These are phyloP conservation scores for Macrolepiota dolichaula DNA, from an alignment of 768 basidiomycete species.

Conservation along the genomic window DNA sequence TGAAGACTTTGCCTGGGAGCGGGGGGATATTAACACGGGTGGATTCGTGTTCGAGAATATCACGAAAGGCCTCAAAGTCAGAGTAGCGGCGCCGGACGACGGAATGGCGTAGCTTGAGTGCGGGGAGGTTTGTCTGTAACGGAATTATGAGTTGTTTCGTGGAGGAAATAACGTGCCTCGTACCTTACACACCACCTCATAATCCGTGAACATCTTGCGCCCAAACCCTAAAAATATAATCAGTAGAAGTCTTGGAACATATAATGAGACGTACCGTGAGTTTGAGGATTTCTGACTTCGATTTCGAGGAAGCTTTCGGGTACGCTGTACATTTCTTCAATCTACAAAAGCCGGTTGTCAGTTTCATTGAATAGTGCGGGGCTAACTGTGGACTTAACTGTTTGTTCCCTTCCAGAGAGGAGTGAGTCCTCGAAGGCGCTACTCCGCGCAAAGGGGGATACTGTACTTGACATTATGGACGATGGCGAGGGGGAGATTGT, in stretches of 20 bases:
- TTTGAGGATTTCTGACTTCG: slow-evolving; percentile 95
- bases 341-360: slow-evolving; percentile 38
- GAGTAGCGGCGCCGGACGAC: slow-evolving; percentile 86
- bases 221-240: slow-evolving; percentile 67
- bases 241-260: neutral
- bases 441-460: slow-evolving; percentile 65
- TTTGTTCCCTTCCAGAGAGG: slow-evolving; percentile 51
- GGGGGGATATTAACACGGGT: slow-evolving; percentile 98
- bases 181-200: slow-evolving; percentile 97
- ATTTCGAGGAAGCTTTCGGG: slow-evolving; percentile 98
- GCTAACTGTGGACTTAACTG: slow-evolving; percentile 36
- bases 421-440: slow-evolving; percentile 52
- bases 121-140: slow-evolving; percentile 92
- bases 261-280: slow-evolving; percentile 65
- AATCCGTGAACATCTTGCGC: slow-evolving; percentile 99
- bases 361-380: neutral
- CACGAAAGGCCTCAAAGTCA: slow-evolving; percentile 95
- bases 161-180: slow-evolving; percentile 17
- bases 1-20: slow-evolving; percentile 97
- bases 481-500: neutral
- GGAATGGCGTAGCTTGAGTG: slow-evolving; percentile 93
- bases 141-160: neutral
- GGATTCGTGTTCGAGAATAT: slow-evolving; percentile 95
- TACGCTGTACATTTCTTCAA: slow-evolving; percentile 98
- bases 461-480: slow-evolving; percentile 31